These are phyloP conservation scores for Dioscorea alata DNA, from an alignment of 106 monocot species.

Conservation along the genomic window DNA sequence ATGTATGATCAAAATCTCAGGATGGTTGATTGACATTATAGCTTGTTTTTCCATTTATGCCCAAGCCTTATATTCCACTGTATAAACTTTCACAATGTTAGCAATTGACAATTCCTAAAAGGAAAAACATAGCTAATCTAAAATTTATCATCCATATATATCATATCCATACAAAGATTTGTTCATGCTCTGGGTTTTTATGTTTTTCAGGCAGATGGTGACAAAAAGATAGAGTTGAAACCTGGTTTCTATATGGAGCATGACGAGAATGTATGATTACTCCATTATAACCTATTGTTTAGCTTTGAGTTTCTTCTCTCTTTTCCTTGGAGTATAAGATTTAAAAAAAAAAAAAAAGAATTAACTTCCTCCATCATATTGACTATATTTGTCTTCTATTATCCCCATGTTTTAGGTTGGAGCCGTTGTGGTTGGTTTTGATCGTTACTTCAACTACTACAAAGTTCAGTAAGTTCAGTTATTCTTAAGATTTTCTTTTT, in stretches of 20 bases:
- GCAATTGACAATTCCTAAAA: too few species aligned
- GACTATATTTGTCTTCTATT: neutral
- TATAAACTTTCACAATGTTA: too few species aligned
- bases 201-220: conserved; percentile 74
- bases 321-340: neutral
- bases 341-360: neutral
- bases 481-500: neutral
- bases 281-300: neutral
- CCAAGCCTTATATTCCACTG: too few species aligned
- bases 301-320: conserved; percentile 1
- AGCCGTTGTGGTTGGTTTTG: conserved; percentile 98
- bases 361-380: neutral
- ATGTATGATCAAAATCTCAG: too few species aligned
- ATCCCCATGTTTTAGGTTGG: conserved; percentile 63
- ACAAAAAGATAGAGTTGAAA: conserved; percentile 90
- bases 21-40: too few species aligned
- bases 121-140: too few species aligned
- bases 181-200: neutral
- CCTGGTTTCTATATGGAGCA: conserved; percentile 96
- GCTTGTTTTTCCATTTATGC: too few species aligned
- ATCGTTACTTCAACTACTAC: conserved; percentile 94
- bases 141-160: too few species aligned
- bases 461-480: conserved; percentile 82
- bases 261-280: conserved; percentile 60
- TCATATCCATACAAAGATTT: too few species aligned